Evolutionary conservation across 2,329 filamentous ascomycete species (phyloP).

Genomic region (Fusarium oxysporum): DNA sequence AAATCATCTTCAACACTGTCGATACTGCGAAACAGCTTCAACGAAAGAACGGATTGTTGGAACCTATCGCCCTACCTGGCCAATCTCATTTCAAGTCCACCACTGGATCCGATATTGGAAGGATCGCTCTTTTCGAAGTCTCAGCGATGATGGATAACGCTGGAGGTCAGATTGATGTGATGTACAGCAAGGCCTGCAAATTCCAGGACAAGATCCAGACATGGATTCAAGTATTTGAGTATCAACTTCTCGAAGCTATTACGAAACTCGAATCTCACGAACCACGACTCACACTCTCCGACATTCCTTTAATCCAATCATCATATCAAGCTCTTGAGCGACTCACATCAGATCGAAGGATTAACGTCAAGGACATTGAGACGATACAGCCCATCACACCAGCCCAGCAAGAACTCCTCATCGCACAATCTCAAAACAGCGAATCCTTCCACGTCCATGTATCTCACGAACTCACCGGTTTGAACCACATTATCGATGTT

Average conservation of each 20-base stretch:
- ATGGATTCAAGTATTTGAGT: constrained; percentile 63
- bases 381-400: constrained; percentile 61
- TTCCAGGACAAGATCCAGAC: constrained; percentile 57
- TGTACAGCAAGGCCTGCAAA: constrained; percentile 56
- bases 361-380: constrained; percentile 61
- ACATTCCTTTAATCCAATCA: constrained; percentile 61
- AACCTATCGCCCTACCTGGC: constrained; percentile 58
- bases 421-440: constrained; percentile 56
- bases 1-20: constrained; percentile 69
- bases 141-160: constrained; percentile 59
- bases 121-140: constrained; percentile 64
- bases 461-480: constrained; percentile 60
- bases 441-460: constrained; percentile 58
- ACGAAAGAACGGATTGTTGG: constrained; percentile 60
- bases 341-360: constrained; percentile 57
- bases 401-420: constrained; percentile 62
- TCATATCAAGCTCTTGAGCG: constrained; percentile 59
- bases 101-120: constrained; percentile 58
- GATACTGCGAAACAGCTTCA: constrained; percentile 63
- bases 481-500: constrained; percentile 55
- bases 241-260: constrained; percentile 58
- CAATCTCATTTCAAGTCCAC: constrained; percentile 56
- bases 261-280: constrained; percentile 54
- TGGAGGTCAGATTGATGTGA: constrained; percentile 57
- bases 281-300: constrained; percentile 62